Conservation (phyloP, 768 basidiomycete genomes). For the Calocybe gangraenosa region DNA sequence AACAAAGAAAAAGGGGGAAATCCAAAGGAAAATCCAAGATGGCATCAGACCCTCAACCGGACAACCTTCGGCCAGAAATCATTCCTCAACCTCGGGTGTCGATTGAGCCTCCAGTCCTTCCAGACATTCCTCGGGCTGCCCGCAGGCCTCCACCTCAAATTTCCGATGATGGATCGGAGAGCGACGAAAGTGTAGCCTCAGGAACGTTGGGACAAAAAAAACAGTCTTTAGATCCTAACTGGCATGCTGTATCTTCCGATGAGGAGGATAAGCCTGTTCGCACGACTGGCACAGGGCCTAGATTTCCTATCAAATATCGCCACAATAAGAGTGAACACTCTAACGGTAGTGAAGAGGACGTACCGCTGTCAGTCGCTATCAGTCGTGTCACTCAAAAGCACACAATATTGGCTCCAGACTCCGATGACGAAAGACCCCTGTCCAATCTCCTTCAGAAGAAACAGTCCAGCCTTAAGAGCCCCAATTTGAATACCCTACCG, state of each 20-base stretch:
- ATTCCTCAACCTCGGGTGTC: slow-evolving; percentile 27
- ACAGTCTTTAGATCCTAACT: slow-evolving; percentile 19
- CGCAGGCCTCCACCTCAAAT: slow-evolving; percentile 33
- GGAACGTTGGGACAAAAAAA: slow-evolving; percentile 12
- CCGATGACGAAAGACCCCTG: slow-evolving; percentile 73
- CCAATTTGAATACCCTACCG: slow-evolving; percentile 34
- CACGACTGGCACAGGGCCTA: slow-evolving; percentile 54
- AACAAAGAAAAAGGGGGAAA: slow-evolving; percentile 41
- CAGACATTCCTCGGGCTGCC: slow-evolving; percentile 35
- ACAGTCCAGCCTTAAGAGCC: slow-evolving; percentile 38
- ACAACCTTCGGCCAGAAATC: slow-evolving; percentile 10
- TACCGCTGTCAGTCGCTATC: slow-evolving; percentile 68
- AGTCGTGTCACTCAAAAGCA: slow-evolving; percentile 49
- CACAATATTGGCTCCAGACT: slow-evolving; percentile 32
- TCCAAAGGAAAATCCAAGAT: slow-evolving; percentile 32
- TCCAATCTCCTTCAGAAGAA: slow-evolving; percentile 51
- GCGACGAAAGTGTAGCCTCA: slow-evolving; percentile 42
- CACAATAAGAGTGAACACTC: slow-evolving; percentile 21
- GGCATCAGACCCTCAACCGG: slow-evolving; percentile 1
- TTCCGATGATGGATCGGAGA: slow-evolving; percentile 48
- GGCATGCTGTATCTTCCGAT: slow-evolving; percentile 62
- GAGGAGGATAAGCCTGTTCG: slow-evolving; percentile 54
- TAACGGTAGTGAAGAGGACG: slow-evolving; percentile 73
- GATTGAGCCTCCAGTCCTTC: slow-evolving; percentile 39
- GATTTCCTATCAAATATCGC: slow-evolving; percentile 35